Percentiles rank a stretch among this genome's conserved stretches.
These are phyloP conservation scores for Conticribra guillardii DNA, from an alignment of 108 stramenopile genomes.

Conservation along the genomic window DNA sequence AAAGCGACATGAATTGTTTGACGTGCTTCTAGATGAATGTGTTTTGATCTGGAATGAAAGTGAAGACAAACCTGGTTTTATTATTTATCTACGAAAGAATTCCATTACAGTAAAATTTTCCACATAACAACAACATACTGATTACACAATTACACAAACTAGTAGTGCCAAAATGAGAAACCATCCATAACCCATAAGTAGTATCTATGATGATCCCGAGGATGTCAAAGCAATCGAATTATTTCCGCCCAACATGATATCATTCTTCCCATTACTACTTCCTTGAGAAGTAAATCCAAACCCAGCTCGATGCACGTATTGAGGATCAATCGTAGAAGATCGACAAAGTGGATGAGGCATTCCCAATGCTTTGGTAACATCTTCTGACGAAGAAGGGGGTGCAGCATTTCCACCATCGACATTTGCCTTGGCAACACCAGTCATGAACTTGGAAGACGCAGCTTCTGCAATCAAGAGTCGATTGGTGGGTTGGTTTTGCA, in stretches of 20 bases:
- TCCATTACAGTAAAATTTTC: too few relatives aligned
- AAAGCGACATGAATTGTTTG: too few relatives aligned
- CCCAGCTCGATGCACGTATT: background rate
- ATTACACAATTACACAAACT: background rate
- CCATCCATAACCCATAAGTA: background rate
- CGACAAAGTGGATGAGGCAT: conserved; percentile 53
- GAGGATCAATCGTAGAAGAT: conserved; percentile 42
- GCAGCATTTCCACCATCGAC: background rate
- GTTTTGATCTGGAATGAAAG: too few relatives aligned
- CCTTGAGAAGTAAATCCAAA: background rate
- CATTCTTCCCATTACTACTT: background rate
- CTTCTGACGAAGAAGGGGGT: too few relatives aligned
- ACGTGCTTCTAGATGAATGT: too few relatives aligned
- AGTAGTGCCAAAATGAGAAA: background rate
- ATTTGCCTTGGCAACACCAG: background rate
- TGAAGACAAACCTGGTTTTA: too few relatives aligned
- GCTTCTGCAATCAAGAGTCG: conserved; percentile 35
- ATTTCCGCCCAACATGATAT: background rate
- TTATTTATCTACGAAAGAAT: too few relatives aligned
- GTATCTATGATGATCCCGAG: background rate
- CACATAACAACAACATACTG: background rate
- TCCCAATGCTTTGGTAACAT: conserved; percentile 42
- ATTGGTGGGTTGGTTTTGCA: conserved; percentile 18
- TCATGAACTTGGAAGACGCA: conserved; percentile 49
- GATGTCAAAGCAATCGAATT: background rate